phyloP scores from a whole-genome alignment of 176 grass and related monocot species.

The Microstegium vimineum region DNA sequence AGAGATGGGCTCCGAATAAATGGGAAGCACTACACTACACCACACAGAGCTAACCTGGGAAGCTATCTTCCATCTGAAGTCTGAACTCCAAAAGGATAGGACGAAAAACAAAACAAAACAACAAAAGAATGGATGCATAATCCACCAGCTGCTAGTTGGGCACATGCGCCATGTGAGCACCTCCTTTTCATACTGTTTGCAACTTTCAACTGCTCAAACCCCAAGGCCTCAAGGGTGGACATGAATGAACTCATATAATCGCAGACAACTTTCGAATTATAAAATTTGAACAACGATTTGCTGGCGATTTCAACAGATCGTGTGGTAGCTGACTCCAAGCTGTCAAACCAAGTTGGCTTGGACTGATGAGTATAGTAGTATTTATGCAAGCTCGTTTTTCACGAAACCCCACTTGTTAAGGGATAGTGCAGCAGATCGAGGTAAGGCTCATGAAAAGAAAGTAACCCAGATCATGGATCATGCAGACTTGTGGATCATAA shows the following conservation, averaged over 20 bases:
- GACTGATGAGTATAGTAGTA: background rate
- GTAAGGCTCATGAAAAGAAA: background rate
- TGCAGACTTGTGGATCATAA: too few species aligned
- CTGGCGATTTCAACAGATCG: background rate
- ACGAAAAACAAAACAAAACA: background rate
- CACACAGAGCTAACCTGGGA: too few species aligned
- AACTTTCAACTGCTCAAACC: background rate
- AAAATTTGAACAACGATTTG: background rate
- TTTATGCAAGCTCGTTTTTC: background rate
- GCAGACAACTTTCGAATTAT: background rate
- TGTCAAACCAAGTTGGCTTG: background rate
- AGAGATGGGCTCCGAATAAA: background rate
- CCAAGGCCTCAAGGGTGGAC: background rate
- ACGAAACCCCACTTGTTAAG: background rate
- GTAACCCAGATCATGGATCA: background rate
- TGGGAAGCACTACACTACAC: too few species aligned
- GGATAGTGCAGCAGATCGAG: background rate
- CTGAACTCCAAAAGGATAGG: background rate
- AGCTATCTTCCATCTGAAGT: background rate
- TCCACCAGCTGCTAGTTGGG: background rate
- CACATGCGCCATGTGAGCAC: background rate
- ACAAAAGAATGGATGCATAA: background rate
- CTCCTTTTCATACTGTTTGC: background rate
- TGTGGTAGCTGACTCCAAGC: background rate
- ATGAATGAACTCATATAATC: background rate